Evolutionary conservation across 1,284 basidiomycete genomes (phyloP), one percentile per base, ranked within the genome.

Genomic region (Quambalaria eucalypti): DNA sequence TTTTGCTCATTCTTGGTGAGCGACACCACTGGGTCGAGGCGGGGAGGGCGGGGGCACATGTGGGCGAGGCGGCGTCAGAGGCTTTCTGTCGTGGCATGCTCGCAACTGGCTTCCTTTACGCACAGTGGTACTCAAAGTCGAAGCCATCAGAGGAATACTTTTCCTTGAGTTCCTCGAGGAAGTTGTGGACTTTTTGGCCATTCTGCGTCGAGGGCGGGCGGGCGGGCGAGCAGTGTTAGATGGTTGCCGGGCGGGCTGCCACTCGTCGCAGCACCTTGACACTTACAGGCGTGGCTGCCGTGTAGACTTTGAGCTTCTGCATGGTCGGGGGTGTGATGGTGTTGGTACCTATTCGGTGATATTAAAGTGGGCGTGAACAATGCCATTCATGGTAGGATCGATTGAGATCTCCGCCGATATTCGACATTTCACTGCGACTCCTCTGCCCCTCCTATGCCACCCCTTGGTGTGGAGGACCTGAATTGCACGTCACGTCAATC

Each of bases 111-210:
- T n/a, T 39, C 16, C 36, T n/a, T n/a, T 12, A 39, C 36, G 16
- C 10, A 39, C 36, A n/a, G 21, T 46, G 19, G 42, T 46, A 46
- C 36, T 68, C 65, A 57, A 62, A 67, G 39, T 59, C 50, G 50
- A 69, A 65, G 26, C 50, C 42, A 46, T 44, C 56, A n/a, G n/a
- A n/a, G 10, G 50, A 51, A 47, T 60, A 60, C 5, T 26, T 49
- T 7, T 55, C 57, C 56, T 69, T 62, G 51, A 69, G 60, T 25
- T 57, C 67, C 46, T 65, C 62, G 14, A 42, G 28, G 26, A 59
- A 55, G 19, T 14, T 56, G 39, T 40, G 23, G 8, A 56, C 54
- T 36, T 59, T 59, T 16, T 48, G 42, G 38, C 57, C 57, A 36
- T 55, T 50, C 23, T 54, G 66, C n/a, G 66, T 66, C 10, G 21